Conservation (phyloP, 495 filamentous ascomycete genomes). For the Chlorociboria aeruginascens region DNA sequence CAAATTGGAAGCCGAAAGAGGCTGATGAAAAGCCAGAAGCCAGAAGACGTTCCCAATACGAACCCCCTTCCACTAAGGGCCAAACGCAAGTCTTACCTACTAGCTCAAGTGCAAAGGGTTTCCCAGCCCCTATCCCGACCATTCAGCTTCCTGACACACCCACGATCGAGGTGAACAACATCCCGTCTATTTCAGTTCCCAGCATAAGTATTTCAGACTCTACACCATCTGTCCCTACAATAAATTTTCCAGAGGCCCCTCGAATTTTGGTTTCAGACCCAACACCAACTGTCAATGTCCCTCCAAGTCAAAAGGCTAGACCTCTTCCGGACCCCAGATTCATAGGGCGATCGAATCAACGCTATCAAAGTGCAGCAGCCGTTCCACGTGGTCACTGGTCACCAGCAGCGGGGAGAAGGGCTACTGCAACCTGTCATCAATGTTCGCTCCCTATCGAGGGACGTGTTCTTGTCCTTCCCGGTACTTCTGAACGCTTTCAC, state of each 20-base stretch:
- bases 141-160: constrained; percentile 43
- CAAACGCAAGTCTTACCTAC: constrained; percentile 17
- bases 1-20: constrained; percentile 58
- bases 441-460: constrained; percentile 79
- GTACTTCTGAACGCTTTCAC: constrained; percentile 62
- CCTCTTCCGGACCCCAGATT: constrained; percentile 29
- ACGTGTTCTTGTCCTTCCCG: constrained; percentile 74
- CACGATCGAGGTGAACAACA: constrained; percentile 23
- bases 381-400: constrained; percentile 25
- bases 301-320: constrained; percentile 10
- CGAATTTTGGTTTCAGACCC: constrained; percentile 21
- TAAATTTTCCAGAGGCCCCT: constrained; percentile 32
- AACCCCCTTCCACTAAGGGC: constrained; percentile 3
- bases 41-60: constrained; percentile 18
- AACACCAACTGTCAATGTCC: constrained; percentile 6
- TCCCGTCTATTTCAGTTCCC: background rate
- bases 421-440: constrained; percentile 70
- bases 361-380: constrained; percentile 13
- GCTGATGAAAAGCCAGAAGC: constrained; percentile 42
- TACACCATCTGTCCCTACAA: constrained; percentile 37
- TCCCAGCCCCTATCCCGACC: constrained; percentile 29
- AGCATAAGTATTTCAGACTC: constrained; percentile 24
- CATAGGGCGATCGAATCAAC: constrained; percentile 20
- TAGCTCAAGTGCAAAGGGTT: constrained; percentile 18
- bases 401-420: constrained; percentile 37